Evolutionary conservation across 2,329 filamentous ascomycete genomes (phyloP).

Genomic region (Penicillium vulpinum): DNA sequence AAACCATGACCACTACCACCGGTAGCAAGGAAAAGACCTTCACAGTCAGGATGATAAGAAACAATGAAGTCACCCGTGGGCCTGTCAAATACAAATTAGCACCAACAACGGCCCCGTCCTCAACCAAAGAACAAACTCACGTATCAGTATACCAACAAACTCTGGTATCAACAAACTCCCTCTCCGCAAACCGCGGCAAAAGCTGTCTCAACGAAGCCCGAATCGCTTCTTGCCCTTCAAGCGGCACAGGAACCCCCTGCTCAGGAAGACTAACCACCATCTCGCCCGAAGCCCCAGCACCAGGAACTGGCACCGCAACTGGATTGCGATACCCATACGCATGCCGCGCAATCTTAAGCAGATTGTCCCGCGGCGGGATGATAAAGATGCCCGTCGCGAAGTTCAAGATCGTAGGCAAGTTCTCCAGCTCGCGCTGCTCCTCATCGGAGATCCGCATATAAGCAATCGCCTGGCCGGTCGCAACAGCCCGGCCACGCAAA

Average conservation of each 20-base stretch:
- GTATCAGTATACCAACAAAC: slow-evolving; percentile 79
- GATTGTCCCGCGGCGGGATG: slow-evolving; percentile 54
- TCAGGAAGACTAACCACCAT: slow-evolving; percentile 45
- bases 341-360: slow-evolving; percentile 72
- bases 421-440: slow-evolving; percentile 65
- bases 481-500: slow-evolving; percentile 70
- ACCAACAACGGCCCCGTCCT: not conserved
- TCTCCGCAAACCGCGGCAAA: slow-evolving; percentile 59
- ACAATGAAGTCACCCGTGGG: slow-evolving; percentile 70
- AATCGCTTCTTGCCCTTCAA: slow-evolving; percentile 63
- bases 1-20: slow-evolving; percentile 56
- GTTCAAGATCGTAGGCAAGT: slow-evolving; percentile 64
- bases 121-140: slow-evolving; percentile 26
- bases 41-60: slow-evolving; percentile 64
- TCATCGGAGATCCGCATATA: slow-evolving; percentile 73
- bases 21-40: slow-evolving; percentile 52
- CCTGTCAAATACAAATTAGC: slow-evolving; percentile 22
- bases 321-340: slow-evolving; percentile 64
- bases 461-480: slow-evolving; percentile 78
- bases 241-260: slow-evolving; percentile 39
- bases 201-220: slow-evolving; percentile 62
- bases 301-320: slow-evolving; percentile 31
- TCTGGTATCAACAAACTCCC: slow-evolving; percentile 63
- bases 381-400: slow-evolving; percentile 54
- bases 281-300: slow-evolving; percentile 15